Conservation (phyloP, 352 stramenopile species). For the Phytophthora podocarpi region DNA sequence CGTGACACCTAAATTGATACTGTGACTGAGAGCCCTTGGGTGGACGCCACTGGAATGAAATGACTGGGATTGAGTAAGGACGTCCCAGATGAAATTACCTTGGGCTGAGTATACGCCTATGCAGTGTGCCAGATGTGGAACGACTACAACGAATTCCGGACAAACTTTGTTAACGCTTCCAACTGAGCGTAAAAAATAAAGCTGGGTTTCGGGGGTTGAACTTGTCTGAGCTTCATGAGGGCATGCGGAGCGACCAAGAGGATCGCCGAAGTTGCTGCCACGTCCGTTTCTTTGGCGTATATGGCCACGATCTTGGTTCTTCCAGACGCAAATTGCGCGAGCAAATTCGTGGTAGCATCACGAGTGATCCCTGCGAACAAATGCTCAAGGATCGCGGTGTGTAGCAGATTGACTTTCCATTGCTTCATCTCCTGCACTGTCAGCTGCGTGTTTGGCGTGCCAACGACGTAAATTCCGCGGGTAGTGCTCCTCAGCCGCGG, state of each 20-base stretch:
- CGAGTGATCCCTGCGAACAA: conserved; percentile 13
- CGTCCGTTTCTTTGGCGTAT: conserved; percentile 39
- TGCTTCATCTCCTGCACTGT: conserved; percentile 37
- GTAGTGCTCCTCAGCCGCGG: conserved; percentile 40
- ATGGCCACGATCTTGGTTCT: conserved; percentile 34
- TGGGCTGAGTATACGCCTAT: too few relatives aligned
- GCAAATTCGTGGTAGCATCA: neutral
- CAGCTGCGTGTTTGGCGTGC: conserved; percentile 39
- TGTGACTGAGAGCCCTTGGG: conserved; percentile 1
- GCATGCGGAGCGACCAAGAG: conserved; percentile 42
- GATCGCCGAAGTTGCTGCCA: conserved; percentile 29
- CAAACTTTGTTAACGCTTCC: too few relatives aligned
- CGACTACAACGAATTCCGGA: too few relatives aligned
- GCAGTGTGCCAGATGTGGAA: neutral
- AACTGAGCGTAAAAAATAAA: too few relatives aligned
- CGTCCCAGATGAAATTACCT: too few relatives aligned
- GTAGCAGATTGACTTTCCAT: conserved; percentile 57
- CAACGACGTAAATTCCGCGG: conserved; percentile 51
- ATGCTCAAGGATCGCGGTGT: conserved; percentile 47
- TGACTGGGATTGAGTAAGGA: conserved; percentile 16
- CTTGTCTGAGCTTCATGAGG: conserved; percentile 49
- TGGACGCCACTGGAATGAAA: conserved; percentile 25
- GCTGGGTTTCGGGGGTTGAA: too few relatives aligned
- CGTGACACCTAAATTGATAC: neutral
- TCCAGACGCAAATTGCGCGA: conserved; percentile 3